Conservation (phyloP, 441 rosid species). For the Pelargonium australe region DNA sequence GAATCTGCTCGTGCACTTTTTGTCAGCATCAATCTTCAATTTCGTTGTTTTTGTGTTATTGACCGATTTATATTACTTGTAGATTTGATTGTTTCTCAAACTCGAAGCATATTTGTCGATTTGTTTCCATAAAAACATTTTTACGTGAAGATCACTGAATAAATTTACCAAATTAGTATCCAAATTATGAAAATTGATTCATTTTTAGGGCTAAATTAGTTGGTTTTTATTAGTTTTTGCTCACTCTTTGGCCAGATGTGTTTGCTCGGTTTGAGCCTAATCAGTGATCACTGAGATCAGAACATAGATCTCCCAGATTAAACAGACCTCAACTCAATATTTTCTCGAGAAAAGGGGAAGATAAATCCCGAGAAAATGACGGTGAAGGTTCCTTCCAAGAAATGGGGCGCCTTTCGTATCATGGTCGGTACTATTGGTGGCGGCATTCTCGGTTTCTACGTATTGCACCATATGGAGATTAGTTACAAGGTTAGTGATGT, state of each 20-base stretch:
- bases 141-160: background rate
- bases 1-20: background rate
- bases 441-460: constrained; percentile 82
- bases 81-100: background rate
- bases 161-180: no score
- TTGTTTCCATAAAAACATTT: background rate
- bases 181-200: no score
- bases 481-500: constrained; percentile 51
- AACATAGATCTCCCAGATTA: no score
- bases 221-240: no score
- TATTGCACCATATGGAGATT: constrained; percentile 77
- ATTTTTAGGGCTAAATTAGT: no score
- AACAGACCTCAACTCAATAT: no score
- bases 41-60: background rate
- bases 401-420: constrained; percentile 74
- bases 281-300: no score
- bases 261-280: no score
- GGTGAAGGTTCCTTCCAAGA: constrained; percentile 28
- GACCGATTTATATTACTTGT: background rate
- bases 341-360: background rate
- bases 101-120: background rate
- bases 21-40: background rate
- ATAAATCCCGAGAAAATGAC: constrained; percentile 28
- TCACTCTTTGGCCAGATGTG: no score
- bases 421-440: constrained; percentile 76